These are phyloP conservation scores for Lactarius hengduanensis DNA, from an alignment of 768 basidiomycete species.

Conservation along the genomic window DNA sequence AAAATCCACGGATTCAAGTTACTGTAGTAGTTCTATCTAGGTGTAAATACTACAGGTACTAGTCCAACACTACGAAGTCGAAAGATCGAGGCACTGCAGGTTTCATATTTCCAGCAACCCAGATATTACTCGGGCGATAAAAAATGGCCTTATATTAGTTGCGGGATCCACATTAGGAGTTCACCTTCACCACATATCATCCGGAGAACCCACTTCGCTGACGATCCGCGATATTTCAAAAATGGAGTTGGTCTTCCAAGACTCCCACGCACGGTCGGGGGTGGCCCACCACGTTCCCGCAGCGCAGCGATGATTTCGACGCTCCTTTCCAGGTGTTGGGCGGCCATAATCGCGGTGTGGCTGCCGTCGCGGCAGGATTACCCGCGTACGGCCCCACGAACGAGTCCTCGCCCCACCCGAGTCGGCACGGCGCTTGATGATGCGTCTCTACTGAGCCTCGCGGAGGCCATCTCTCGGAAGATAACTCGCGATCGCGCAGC, in stretches of 20 bases:
- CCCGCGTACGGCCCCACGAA: not conserved
- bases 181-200: too few relatives aligned
- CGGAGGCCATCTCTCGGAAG: slow-evolving; percentile 11
- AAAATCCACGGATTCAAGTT: too few relatives aligned
- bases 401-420: not conserved
- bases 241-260: not conserved
- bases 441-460: slow-evolving; percentile 8
- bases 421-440: slow-evolving; percentile 3
- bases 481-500: slow-evolving; percentile 5
- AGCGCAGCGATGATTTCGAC: slow-evolving; percentile 9
- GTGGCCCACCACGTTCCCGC: not conserved
- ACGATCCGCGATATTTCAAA: slow-evolving; percentile 8
- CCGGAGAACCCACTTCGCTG: not conserved
- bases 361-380: not conserved
- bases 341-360: not conserved
- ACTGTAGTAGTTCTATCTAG: too few relatives aligned
- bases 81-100: too few relatives aligned
- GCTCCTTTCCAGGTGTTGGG: slow-evolving; percentile 5
- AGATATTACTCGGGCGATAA: too few relatives aligned
- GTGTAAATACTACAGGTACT: too few relatives aligned
- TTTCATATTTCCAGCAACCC: too few relatives aligned
- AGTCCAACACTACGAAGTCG: too few relatives aligned
- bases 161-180: too few relatives aligned
- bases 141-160: too few relatives aligned
- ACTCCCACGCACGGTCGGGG: slow-evolving; percentile 15